These are phyloP conservation scores for Triticum aestivum DNA, from an alignment of 176 grass and related monocot species.

Conservation along the genomic window DNA sequence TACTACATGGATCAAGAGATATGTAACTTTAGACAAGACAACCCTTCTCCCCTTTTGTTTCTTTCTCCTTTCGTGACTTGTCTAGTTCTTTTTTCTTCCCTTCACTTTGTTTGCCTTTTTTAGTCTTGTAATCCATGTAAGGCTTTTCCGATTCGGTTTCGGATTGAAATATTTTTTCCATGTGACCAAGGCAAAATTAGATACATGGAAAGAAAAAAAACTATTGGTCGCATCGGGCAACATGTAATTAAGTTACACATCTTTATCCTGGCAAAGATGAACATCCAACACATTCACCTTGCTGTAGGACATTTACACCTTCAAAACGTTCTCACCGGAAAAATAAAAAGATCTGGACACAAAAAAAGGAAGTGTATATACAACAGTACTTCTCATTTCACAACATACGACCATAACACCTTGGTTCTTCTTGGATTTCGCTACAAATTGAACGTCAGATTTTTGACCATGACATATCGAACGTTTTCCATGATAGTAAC, in stretches of 20 bases:
- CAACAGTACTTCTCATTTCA: no score
- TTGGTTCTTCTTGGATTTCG: no score
- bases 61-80: background rate
- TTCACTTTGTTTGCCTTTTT: background rate
- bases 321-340: background rate
- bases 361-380: no score
- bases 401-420: no score
- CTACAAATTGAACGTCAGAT: no score
- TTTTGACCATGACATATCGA: no score
- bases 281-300: background rate
- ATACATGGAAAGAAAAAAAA: background rate
- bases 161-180: background rate
- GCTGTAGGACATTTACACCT: background rate
- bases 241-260: background rate
- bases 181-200: background rate
- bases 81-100: background rate
- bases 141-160: background rate
- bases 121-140: background rate
- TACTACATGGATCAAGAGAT: background rate
- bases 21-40: background rate
- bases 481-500: no score
- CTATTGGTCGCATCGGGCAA: background rate
- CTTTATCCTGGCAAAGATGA: background rate
- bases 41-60: background rate
- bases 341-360: no score